Percentiles rank a stretch among this genome's conserved stretches.
Conservation (phyloP, 257 asterid genomes). For the Plantago ovata region DNA sequence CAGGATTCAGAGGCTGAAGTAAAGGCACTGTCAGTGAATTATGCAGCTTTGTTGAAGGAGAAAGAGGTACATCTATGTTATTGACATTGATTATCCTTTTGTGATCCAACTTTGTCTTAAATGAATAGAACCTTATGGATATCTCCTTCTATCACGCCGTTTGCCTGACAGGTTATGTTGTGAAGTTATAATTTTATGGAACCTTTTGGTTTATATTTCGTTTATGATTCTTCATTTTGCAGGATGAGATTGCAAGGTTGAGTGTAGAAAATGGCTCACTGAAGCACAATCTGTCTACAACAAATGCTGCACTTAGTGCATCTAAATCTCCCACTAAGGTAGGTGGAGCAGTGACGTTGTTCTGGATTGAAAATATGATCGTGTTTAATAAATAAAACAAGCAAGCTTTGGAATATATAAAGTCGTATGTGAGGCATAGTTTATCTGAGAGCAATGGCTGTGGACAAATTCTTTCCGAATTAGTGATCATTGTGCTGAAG, state of each 20-base stretch:
- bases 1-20: conserved; percentile 95
- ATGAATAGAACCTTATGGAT: neutral
- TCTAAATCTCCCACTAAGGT: conserved; percentile 65
- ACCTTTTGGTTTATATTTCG: neutral
- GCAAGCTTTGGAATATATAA: conserved; percentile 9
- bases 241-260: conserved; percentile 74
- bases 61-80: conserved; percentile 59
- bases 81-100: conserved; percentile 1
- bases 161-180: too few species aligned
- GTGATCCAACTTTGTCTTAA: neutral
- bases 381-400: conserved; percentile 10
- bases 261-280: conserved; percentile 74
- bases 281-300: conserved; percentile 58
- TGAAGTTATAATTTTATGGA: neutral
- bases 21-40: conserved; percentile 85
- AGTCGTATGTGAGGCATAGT: neutral
- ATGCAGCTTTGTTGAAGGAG: conserved; percentile 88
- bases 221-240: conserved; percentile 27
- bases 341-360: conserved; percentile 14
- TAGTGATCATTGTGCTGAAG: conserved; percentile 2
- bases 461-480: neutral
- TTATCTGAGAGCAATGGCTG: neutral
- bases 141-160: conserved; percentile 8
- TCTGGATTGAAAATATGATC: conserved; percentile 11
- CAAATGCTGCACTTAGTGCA: conserved; percentile 53